A percentile compares a stretch with the other conserved stretches of the same genome.
Evolutionary conservation across 2,329 filamentous ascomycete species (phyloP).

Genomic region (Trichoderma afroharzianum): DNA sequence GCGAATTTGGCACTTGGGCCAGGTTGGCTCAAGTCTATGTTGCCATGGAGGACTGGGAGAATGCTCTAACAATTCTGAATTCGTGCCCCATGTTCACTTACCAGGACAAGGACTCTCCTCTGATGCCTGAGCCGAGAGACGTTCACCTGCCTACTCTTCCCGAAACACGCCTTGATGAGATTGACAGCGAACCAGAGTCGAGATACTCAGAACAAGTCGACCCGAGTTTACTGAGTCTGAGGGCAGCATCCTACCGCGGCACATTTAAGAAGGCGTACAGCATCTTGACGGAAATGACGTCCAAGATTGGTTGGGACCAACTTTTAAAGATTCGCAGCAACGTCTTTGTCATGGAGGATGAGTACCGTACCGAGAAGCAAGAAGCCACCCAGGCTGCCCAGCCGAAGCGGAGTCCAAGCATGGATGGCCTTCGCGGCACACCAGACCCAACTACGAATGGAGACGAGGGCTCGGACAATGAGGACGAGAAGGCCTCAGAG

Average conservation of each 20-base stretch:
- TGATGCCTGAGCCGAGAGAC: slow-evolving; percentile 89
- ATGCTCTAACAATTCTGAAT: slow-evolving; percentile 90
- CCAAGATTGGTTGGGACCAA: slow-evolving; percentile 97
- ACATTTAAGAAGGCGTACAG: slow-evolving; percentile 95
- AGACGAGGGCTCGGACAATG: slow-evolving; percentile 35
- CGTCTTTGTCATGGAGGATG: slow-evolving; percentile 99
- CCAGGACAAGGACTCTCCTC: slow-evolving; percentile 92
- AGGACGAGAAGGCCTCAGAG: slow-evolving; percentile 33
- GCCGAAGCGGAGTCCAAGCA: slow-evolving; percentile 70
- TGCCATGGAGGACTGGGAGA: slow-evolving; percentile 90
- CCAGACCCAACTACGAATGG: slow-evolving; percentile 57
- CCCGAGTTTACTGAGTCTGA: slow-evolving; percentile 76
- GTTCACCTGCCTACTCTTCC: slow-evolving; percentile 82
- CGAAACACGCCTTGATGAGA: slow-evolving; percentile 90
- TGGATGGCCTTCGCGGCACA: slow-evolving; percentile 70
- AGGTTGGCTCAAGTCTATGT: slow-evolving; percentile 91
- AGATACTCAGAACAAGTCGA: slow-evolving; percentile 83
- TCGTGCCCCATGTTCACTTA: slow-evolving; percentile 99
- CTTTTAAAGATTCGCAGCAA: slow-evolving; percentile 90
- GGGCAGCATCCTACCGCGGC: slow-evolving; percentile 86
- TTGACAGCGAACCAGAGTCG: slow-evolving; percentile 84
- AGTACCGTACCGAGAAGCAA: slow-evolving; percentile 87
- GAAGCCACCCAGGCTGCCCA: slow-evolving; percentile 47
- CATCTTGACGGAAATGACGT: slow-evolving; percentile 90
- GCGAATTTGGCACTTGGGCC: slow-evolving; percentile 97